Conservation (phyloP, 768 basidiomycete species). For the Tubosaeta sp. region DNA sequence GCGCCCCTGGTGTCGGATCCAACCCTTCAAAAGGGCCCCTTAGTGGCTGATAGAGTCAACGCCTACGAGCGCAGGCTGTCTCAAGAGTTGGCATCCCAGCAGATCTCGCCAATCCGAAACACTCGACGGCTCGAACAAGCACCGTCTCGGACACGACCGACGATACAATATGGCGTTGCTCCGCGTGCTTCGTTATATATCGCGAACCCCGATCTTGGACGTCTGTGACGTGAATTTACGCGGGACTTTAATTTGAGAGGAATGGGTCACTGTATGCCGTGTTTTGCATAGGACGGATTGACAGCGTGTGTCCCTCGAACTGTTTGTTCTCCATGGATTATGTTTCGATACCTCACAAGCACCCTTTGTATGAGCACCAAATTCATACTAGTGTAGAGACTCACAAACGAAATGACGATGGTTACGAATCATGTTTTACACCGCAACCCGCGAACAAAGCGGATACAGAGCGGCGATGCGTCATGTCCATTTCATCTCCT, state of each 20-base stretch:
- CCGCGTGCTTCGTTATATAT: conserved; percentile 62
- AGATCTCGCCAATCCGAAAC: conserved; percentile 32
- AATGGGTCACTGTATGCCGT: conserved; percentile 7
- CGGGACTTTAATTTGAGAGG: neutral
- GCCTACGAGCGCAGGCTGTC: conserved; percentile 59
- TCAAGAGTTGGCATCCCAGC: conserved; percentile 44
- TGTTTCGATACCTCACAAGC: conserved; percentile 7
- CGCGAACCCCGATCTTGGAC: conserved; percentile 52
- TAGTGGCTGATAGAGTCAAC: conserved; percentile 50
- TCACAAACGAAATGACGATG: neutral
- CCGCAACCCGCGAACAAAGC: neutral
- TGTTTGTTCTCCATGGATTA: too few species aligned
- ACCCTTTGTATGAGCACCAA: neutral
- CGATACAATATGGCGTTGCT: conserved; percentile 61
- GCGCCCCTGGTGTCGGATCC: neutral
- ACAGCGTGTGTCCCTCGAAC: neutral
- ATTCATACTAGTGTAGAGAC: neutral
- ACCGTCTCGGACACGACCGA: conserved; percentile 35
- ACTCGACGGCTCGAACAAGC: conserved; percentile 42
- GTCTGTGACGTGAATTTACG: conserved; percentile 12
- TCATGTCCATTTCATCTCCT: neutral
- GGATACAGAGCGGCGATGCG: neutral
- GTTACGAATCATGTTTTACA: neutral
- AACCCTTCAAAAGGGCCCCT: conserved; percentile 5
- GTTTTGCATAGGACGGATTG: neutral